These are phyloP conservation scores for Chytriomyces confervae DNA, from an alignment of 192 early-diverging fungal genomes.

Conservation along the genomic window DNA sequence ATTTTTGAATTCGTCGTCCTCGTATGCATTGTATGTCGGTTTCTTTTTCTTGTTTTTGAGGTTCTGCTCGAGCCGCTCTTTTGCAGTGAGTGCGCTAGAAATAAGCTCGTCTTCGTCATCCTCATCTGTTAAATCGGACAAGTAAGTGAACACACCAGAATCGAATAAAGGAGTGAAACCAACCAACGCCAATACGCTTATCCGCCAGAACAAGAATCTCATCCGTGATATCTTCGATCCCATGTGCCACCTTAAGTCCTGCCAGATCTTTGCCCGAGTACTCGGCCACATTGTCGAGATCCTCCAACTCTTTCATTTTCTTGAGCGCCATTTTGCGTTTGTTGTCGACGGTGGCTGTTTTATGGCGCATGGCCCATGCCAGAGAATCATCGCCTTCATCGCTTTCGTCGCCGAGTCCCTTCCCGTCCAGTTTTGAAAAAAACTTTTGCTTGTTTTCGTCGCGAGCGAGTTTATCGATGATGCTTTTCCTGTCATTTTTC, in stretches of 20 bases:
- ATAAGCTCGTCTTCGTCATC: constrained; percentile 79
- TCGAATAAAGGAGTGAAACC: constrained; percentile 15
- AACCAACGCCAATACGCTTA: constrained; percentile 68
- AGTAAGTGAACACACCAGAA: background rate
- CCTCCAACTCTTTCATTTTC: constrained; percentile 45
- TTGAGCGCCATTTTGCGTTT: constrained; percentile 49
- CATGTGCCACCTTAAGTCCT: constrained; percentile 80
- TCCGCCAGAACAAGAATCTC: constrained; percentile 89
- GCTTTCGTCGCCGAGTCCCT: constrained; percentile 69
- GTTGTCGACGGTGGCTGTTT: constrained; percentile 51
- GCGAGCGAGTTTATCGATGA: background rate
- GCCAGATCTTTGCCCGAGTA: constrained; percentile 58
- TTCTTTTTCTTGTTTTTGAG: constrained; percentile 74
- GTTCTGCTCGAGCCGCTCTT: constrained; percentile 71
- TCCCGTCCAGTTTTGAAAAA: constrained; percentile 53
- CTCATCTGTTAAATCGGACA: background rate
- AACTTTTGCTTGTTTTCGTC: constrained; percentile 16
- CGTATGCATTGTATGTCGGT: constrained; percentile 72
- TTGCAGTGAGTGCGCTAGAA: constrained; percentile 71
- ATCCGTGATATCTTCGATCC: constrained; percentile 73
- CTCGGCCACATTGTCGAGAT: constrained; percentile 36
- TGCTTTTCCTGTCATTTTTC: background rate
- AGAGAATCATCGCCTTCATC: constrained; percentile 47
- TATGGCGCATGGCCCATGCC: constrained; percentile 70
- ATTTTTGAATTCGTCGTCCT: constrained; percentile 66